Conservation (phyloP, 306 rosid genomes). For the Sesbania bispinosa region DNA sequence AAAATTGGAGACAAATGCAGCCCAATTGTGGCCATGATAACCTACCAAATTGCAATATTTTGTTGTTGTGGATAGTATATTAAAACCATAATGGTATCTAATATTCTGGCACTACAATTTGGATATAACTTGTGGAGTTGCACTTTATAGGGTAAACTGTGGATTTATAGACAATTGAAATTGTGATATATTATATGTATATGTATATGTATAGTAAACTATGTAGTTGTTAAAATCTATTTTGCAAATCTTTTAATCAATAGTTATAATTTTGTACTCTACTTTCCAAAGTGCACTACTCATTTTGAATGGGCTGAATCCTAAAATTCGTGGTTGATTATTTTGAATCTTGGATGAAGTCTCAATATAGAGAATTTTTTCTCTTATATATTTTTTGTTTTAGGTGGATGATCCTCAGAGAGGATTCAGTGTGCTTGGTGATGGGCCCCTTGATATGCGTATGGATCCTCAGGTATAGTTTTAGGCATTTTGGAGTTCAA, state of each 20-base stretch:
- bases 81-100: neutral
- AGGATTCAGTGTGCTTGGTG: constrained; percentile 82
- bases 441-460: constrained; percentile 97
- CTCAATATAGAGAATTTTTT: neutral
- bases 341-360: constrained; percentile 7
- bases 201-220: too few relatives aligned
- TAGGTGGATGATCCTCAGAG: constrained; percentile 83
- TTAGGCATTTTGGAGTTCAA: neutral
- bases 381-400: neutral
- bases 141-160: neutral
- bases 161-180: neutral
- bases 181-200: neutral
- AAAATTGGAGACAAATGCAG: neutral
- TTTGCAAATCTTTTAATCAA: too few relatives aligned
- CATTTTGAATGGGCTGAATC: too few relatives aligned
- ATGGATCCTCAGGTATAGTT: constrained; percentile 92
- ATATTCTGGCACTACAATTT: neutral
- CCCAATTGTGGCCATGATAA: neutral
- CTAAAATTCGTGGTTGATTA: neutral
- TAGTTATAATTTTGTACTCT: too few relatives aligned
- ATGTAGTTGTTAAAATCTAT: neutral
- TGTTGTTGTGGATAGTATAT: neutral
- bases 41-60: neutral
- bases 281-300: too few relatives aligned
- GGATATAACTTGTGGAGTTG: too few relatives aligned